phyloP scores from a whole-genome alignment of 345 rosid species.

The Microthlaspi erraticum region DNA sequence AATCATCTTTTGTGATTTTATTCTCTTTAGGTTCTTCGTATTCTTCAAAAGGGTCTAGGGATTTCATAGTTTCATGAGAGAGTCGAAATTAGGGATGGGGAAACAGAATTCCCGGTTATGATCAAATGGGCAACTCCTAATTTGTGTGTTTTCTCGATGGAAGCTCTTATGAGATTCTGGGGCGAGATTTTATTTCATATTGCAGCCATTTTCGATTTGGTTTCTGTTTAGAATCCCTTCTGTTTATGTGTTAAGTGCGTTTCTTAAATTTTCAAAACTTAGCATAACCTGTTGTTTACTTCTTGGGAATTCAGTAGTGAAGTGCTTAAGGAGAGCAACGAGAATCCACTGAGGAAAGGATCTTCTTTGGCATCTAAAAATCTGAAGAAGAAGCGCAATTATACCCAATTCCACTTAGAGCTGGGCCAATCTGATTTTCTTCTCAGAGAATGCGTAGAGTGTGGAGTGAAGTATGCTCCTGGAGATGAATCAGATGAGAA shows the following conservation, averaged over 20 bases:
- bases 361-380: constrained; percentile 32
- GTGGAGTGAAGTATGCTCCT: constrained; percentile 70
- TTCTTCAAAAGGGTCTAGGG: background rate
- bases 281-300: background rate
- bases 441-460: constrained; percentile 59
- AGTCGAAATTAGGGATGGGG: background rate
- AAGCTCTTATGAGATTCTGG: background rate
- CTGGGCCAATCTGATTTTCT: constrained; percentile 90
- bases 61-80: background rate
- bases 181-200: background rate
- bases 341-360: constrained; percentile 34
- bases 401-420: constrained; percentile 80
- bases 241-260: background rate
- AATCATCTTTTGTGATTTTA: background rate
- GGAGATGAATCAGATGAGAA: constrained; percentile 83
- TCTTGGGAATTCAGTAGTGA: constrained; percentile 32
- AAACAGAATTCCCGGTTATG: background rate
- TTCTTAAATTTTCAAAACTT: background rate
- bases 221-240: background rate
- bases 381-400: constrained; percentile 75
- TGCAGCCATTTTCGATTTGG: background rate
- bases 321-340: constrained; percentile 22
- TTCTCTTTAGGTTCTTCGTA: constrained; percentile 2
- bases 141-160: background rate
- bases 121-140: background rate